phyloP scores from a whole-genome alignment of 805 yeast genomes.

The Candida andamanensis region DNA sequence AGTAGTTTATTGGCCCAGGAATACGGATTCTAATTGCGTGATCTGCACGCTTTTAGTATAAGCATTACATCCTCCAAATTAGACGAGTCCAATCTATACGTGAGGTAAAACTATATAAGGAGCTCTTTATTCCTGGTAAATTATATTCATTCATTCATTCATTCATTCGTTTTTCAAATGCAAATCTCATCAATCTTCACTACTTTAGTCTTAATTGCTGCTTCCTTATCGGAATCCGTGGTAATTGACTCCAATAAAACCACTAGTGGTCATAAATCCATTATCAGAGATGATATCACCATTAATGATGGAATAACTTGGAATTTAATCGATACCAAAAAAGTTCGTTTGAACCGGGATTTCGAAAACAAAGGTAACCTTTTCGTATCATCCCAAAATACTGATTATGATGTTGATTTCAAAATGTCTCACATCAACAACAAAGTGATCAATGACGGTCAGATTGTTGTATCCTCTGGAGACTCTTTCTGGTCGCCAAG shows the following conservation, averaged over 20 bases:
- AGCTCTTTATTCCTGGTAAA: too few relatives aligned
- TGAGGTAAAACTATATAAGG: too few relatives aligned
- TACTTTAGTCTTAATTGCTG: conserved; percentile 10
- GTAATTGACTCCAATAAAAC: conserved; percentile 2
- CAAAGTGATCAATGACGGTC: conserved; percentile 16
- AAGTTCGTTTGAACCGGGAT: conserved; percentile 16
- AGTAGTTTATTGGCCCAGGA: too few relatives aligned
- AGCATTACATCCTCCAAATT: too few relatives aligned
- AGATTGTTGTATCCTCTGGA: conserved; percentile 18
- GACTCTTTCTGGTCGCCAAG: conserved; percentile 14
- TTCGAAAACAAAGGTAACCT: conserved; percentile 17
- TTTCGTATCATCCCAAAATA: conserved; percentile 15
- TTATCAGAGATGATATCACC: conserved; percentile 7
- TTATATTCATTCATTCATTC: not conserved
- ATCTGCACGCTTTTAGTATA: too few relatives aligned
- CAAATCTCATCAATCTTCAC: conserved; percentile 7
- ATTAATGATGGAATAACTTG: conserved; percentile 19
- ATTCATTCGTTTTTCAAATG: too few relatives aligned
- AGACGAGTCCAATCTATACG: too few relatives aligned
- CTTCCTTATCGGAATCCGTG: conserved; percentile 6
- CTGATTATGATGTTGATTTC: conserved; percentile 12
- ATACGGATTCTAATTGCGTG: too few relatives aligned
- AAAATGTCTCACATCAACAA: conserved; percentile 7
- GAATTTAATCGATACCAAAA: conserved; percentile 17
- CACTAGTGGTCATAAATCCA: conserved; percentile 4